These are phyloP conservation scores for Diplogelasinospora grovesii DNA, from an alignment of 495 filamentous ascomycete genomes.

Conservation along the genomic window DNA sequence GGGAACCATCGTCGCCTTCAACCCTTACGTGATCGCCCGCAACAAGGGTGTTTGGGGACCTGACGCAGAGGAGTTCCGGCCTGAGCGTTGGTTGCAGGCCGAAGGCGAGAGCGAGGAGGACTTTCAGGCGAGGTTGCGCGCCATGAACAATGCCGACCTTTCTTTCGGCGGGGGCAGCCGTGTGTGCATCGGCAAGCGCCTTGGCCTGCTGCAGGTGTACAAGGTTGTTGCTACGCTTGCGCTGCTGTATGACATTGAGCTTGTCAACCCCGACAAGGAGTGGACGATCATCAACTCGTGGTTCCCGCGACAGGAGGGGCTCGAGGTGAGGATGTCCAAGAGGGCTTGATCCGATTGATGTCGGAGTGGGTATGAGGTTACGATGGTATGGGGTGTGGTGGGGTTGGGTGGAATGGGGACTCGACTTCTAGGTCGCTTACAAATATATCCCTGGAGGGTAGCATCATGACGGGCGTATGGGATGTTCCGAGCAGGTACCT, in stretches of 20 bases:
- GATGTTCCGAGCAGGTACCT: no score
- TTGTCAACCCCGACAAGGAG: constrained; percentile 26
- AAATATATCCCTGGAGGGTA: no score
- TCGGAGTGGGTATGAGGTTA: no score
- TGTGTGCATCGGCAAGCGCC: constrained; percentile 36
- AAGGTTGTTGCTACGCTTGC: constrained; percentile 36
- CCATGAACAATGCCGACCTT: constrained; percentile 26
- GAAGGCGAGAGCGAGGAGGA: constrained; percentile 18
- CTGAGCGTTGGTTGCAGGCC: constrained; percentile 45
- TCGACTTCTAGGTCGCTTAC: no score
- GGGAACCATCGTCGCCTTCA: constrained; percentile 30
- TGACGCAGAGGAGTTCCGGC: constrained; percentile 43
- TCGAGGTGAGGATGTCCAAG: constrained; percentile 8
- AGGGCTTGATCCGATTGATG: constrained; percentile 5
- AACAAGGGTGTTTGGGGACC: constrained; percentile 37
- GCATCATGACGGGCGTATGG: no score
- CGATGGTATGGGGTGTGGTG: no score
- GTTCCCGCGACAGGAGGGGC: constrained; percentile 30
- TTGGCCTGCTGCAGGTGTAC: constrained; percentile 36
- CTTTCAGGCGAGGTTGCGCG: constrained; percentile 21
- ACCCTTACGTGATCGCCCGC: constrained; percentile 33
- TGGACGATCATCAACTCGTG: constrained; percentile 32
- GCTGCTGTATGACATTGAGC: constrained; percentile 25
- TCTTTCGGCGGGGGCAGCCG: constrained; percentile 35
- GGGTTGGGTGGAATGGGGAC: no score